These are phyloP conservation scores for Ramalina peruviana DNA, from an alignment of 495 filamentous ascomycete genomes.

Conservation along the genomic window DNA sequence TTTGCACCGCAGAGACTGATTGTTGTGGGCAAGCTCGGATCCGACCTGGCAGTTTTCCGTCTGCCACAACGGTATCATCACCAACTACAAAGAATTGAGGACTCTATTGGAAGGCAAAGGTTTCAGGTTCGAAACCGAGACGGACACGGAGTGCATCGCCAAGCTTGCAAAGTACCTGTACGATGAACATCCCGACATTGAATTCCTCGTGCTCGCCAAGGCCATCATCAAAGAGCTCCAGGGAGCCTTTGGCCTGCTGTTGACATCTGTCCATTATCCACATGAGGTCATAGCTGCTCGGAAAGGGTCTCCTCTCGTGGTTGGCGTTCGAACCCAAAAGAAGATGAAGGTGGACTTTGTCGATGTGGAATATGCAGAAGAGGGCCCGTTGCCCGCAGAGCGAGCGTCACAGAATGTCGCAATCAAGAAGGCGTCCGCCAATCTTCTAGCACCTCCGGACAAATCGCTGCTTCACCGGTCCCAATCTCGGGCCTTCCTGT, in stretches of 20 bases:
- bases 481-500: conserved; percentile 95
- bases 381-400: conserved; percentile 78
- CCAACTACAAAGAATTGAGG: conserved; percentile 99
- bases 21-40: conserved; percentile 41
- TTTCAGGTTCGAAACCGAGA: conserved; percentile 97
- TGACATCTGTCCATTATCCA: conserved; percentile 97
- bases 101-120: conserved; percentile 84
- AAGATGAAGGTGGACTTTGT: conserved; percentile 99
- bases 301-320: conserved; percentile 92
- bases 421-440: conserved; percentile 76
- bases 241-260: conserved; percentile 87
- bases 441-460: conserved; percentile 75
- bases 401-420: conserved; percentile 92
- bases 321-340: conserved; percentile 87
- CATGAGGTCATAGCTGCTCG: conserved; percentile 95
- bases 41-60: conserved; percentile 89
- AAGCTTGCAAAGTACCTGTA: conserved; percentile 98
- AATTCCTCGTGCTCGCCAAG: conserved; percentile 92
- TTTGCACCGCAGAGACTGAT: conserved; percentile 1
- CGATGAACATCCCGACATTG: conserved; percentile 86
- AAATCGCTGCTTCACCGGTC: conserved; percentile 96
- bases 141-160: conserved; percentile 96
- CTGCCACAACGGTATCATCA: conserved; percentile 99
- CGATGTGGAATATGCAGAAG: conserved; percentile 90
- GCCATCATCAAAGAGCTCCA: conserved; percentile 96